Evolutionary conservation across 1,284 basidiomycete species (phyloP).

Genomic region (Filobasidium uniguttulatum): DNA sequence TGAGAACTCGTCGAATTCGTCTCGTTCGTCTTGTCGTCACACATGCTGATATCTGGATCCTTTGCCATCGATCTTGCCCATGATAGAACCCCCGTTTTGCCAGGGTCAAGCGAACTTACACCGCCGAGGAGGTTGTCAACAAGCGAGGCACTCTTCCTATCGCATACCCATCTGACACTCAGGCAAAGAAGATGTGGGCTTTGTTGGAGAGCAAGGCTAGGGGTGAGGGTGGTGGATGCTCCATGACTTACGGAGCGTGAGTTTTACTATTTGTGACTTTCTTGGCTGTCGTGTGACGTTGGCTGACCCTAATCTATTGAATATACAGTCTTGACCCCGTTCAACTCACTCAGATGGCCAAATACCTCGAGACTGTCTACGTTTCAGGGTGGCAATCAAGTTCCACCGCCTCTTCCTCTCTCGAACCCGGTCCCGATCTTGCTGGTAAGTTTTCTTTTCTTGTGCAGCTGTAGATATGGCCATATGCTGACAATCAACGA

Average conservation of each 20-base stretch:
- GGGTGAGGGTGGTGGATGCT: constrained; percentile 34
- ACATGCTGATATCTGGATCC: constrained; percentile 5
- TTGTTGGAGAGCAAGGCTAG: constrained; percentile 37
- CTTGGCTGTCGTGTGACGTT: neutral
- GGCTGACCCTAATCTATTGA: too few relatives aligned
- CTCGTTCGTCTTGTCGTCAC: neutral
- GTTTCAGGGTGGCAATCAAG: constrained; percentile 91
- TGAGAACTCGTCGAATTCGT: constrained; percentile 30
- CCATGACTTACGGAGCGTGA: constrained; percentile 77
- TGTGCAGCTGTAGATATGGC: neutral
- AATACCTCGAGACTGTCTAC: constrained; percentile 86
- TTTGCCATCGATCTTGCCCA: neutral
- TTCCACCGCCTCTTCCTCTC: constrained; percentile 78
- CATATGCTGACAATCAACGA: neutral
- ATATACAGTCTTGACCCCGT: constrained; percentile 77
- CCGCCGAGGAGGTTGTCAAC: constrained; percentile 79
- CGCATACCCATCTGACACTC: constrained; percentile 70
- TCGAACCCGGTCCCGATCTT: constrained; percentile 95
- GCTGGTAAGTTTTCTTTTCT: constrained; percentile 45
- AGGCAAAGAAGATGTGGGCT: constrained; percentile 76
- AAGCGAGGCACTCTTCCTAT: constrained; percentile 83
- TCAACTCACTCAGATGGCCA: constrained; percentile 89
- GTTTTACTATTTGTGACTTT: constrained; percentile 33
- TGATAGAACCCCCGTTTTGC: constrained; percentile 68
- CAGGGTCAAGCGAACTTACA: constrained; percentile 74